phyloP scores from a whole-genome alignment of 1,139 yeast species.

The Magnusiomyces sp. region DNA sequence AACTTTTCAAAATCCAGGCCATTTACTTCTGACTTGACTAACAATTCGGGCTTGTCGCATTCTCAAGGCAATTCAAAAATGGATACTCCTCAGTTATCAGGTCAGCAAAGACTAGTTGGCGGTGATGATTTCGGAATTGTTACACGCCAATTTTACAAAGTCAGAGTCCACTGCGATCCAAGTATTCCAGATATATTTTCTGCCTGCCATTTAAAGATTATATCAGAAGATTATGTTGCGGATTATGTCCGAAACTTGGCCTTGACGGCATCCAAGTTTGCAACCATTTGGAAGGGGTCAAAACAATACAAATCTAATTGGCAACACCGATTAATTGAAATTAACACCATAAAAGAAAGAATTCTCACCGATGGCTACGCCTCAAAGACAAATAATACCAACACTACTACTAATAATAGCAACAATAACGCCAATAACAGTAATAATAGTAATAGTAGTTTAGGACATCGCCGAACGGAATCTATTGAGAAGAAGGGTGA shows the following conservation, averaged over 20 bases:
- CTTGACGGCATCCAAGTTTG: slow-evolving; percentile 60
- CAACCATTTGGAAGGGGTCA: slow-evolving; percentile 61
- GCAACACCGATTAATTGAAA: slow-evolving; percentile 57
- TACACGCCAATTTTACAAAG: slow-evolving; percentile 43
- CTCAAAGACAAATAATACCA: no score
- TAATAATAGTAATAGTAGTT: neutral
- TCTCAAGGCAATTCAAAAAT: no score
- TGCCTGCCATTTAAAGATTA: slow-evolving; percentile 63
- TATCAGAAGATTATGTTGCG: slow-evolving; percentile 53
- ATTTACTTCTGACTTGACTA: no score
- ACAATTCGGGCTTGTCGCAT: no score
- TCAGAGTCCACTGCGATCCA: slow-evolving; percentile 52
- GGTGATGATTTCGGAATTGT: no score
- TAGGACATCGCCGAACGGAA: slow-evolving; percentile 4
- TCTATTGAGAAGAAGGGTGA: slow-evolving; percentile 8
- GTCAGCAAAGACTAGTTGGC: no score
- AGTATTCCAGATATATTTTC: slow-evolving; percentile 75
- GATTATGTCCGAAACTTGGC: slow-evolving; percentile 59
- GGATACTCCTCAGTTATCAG: no score
- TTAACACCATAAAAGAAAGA: slow-evolving; percentile 41
- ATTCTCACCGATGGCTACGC: no score
- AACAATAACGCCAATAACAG: slow-evolving; percentile 12
- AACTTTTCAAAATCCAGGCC: slow-evolving; percentile 18
- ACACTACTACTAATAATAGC: slow-evolving; percentile 29
- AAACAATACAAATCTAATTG: slow-evolving; percentile 53